Evolutionary conservation across 2,329 filamentous ascomycete species (phyloP), one percentile per base, ranked within the genome.

Genomic region (Echinosphaeria canescens): DNA sequence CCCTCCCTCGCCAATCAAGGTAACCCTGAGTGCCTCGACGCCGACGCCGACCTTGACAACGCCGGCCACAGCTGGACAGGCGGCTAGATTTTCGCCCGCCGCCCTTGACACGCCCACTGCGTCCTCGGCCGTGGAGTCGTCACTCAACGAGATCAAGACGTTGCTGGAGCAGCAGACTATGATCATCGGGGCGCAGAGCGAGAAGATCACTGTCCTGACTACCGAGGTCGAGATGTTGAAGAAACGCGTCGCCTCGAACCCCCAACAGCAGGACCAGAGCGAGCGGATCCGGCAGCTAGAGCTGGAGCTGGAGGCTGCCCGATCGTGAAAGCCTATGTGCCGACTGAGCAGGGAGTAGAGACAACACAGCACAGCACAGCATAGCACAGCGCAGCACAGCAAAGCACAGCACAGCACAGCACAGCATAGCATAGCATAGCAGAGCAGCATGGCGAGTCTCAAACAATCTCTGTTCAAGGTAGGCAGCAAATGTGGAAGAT

Each of bases 181-280:
- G 53, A 68, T 81, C 35, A 78, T 92, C 42, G 67, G 58, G 33
- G 58, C 65, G n/a, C 76, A 92, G 49, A 75, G 65, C 26, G 62
- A 76, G 42, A 73, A 82, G 46, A 81, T 90, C 38, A 59, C 59
- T 26, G 56, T 59, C 15, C 52, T 91, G 25, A 65, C 75, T 3
- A 49, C 55, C 16, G 79, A 90, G 47, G 72, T 91, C 10, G 80
- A 88, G 42, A 62, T 64, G 11, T 58, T 93, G 38, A 91, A 90
- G 63, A 68, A 68, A 49, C 75, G 70, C 47, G 59, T 84, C 31
- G 65, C 63, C n/a, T 6, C 17, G 10, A 19, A 10, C 17, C 40
- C 46, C n/a, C 49, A 46, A 15, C 54, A 56, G 10, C 56, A 62
- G 38, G 68, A 72, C 41, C 68, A 75, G 55, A 72, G 58, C 44